phyloP scores from a whole-genome alignment of 2,329 filamentous ascomycete genomes.

The Bipolaris bicolor region DNA sequence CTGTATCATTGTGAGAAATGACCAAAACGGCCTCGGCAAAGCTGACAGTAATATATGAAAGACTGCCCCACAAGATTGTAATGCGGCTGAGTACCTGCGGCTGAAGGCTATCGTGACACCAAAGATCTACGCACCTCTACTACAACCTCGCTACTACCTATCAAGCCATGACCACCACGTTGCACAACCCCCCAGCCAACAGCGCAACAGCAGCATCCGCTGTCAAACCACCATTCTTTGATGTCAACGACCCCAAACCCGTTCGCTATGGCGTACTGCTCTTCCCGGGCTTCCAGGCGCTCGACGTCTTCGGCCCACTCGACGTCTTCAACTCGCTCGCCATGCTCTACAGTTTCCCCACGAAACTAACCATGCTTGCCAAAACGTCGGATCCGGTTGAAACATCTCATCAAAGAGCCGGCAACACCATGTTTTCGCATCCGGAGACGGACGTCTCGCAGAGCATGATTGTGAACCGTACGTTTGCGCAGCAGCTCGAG shows the following conservation, averaged over 20 bases:
- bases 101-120: not conserved
- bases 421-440: constrained; percentile 24
- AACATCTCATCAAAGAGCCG: constrained; percentile 24
- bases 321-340: constrained; percentile 51
- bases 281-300: constrained; percentile 35
- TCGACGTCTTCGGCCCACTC: constrained; percentile 52
- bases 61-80: not conserved
- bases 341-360: constrained; percentile 33
- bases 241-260: constrained; percentile 18
- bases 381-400: constrained; percentile 32
- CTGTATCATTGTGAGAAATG: not conserved
- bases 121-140: not conserved
- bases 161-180: constrained; percentile 15
- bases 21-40: not conserved
- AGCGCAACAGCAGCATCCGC: constrained; percentile 1
- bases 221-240: constrained; percentile 13
- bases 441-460: constrained; percentile 28
- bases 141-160: not conserved
- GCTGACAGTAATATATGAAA: not conserved
- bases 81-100: not conserved
- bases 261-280: constrained; percentile 32
- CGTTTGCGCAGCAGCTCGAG: constrained; percentile 23
- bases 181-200: constrained; percentile 2
- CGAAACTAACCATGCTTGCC: constrained; percentile 36
- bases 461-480: constrained; percentile 24